These are phyloP conservation scores for Vanrija pseudolonga DNA, from an alignment of 1,284 basidiomycete genomes.

Conservation along the genomic window DNA sequence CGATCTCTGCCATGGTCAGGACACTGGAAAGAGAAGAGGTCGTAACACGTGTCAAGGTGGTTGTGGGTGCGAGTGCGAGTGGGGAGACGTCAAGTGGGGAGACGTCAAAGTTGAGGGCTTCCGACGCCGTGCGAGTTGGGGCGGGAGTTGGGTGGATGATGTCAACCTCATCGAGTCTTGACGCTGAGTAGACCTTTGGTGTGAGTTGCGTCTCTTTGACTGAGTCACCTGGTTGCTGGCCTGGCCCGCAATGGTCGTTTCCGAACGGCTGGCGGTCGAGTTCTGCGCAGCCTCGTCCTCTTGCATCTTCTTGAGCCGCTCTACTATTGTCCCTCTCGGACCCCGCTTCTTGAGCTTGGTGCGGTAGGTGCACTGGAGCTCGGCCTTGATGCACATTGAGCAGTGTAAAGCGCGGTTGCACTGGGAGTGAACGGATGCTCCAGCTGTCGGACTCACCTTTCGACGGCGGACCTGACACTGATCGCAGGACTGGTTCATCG, in stretches of 20 bases:
- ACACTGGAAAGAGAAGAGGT: background rate
- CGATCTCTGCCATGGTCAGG: background rate
- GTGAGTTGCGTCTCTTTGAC: no score
- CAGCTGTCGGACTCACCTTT: background rate
- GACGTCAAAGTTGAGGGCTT: no score
- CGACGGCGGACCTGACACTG: conserved; percentile 3
- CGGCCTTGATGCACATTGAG: conserved; percentile 2
- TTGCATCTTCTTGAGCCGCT: background rate
- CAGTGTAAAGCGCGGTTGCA: conserved; percentile 1
- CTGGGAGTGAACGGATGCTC: background rate
- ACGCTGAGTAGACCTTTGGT: no score
- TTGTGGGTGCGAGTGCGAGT: no score
- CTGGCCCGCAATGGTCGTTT: no score
- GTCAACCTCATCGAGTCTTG: no score
- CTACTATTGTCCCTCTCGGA: conserved; percentile 1
- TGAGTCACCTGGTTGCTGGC: no score
- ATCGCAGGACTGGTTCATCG: background rate
- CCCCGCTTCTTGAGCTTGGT: conserved; percentile 5
- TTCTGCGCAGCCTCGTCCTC: no score
- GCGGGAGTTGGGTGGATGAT: no score
- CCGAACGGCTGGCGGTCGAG: background rate
- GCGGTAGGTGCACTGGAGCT: conserved; percentile 1
- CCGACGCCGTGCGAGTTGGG: no score
- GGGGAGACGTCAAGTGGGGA: no score
- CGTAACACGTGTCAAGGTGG: no score